Base-by-base conservation (phyloP, 768 basidiomycete genomes). In the Naganishia kalamii region DNA sequence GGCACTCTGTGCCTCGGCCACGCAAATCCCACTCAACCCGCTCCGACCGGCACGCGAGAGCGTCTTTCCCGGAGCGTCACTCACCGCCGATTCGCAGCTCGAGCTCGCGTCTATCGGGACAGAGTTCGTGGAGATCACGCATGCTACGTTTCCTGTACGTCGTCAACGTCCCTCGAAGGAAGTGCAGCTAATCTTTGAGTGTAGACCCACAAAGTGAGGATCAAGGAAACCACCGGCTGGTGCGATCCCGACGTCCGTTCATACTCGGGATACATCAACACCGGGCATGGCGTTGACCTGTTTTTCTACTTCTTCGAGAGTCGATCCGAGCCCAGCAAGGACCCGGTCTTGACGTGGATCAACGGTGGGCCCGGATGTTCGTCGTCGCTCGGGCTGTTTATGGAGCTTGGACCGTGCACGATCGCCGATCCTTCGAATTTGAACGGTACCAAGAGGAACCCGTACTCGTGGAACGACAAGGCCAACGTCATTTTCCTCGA, bases 371-470 rank as follows among this genome's bases (percentile, higher is more conserved):
- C 85, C 0, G 85, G 84, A 10, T 84, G 84, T 65, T 81, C 81
- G 7, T 81, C 81, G 19, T 80, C 85, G 5, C 79, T 86, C 0
- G 88, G 87, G 3, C 80, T 89, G 13, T 82, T 89, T 66, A 87
- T 88, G 82, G 88, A 88, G 74, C 80, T 85, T 17, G 89, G 89
- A 21, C 89, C 89, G 0, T 91, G 89, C 74, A 81, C 84, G 44
- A 82, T 88, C 17, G 78, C 81, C 11, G 75, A 74, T 59, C 70
- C 75, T 5, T 71, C 73, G 48, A 60, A 61, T 10, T 62, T 70
- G 13, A 79, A 78, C 63, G 76, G 75, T 32, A 79, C 79, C 35
- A 69, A 73, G 44, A 15, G 51, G 35, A 79, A 79, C 71, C 77
- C 78, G 4, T 66, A 78, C 63, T 67, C 75, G 0, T 80, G 80